A percentile compares a stretch with the other conserved stretches of the same genome.
Conservation (phyloP, 768 basidiomycete species). For the Rhodotorula babjevae region DNA sequence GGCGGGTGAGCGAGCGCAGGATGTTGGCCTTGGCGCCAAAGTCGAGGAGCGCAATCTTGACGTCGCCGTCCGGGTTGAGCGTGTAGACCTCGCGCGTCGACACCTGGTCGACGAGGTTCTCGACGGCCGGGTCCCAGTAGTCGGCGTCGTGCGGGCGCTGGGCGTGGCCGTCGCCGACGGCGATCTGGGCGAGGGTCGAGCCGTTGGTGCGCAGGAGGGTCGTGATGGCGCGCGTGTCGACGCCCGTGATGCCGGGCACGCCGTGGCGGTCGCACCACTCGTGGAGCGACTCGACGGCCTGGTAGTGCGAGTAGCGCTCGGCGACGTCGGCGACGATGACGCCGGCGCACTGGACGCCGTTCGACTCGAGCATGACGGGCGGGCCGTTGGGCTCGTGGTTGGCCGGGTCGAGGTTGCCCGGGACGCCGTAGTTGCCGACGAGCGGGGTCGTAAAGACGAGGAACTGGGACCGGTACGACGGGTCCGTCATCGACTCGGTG, state of each 20-base stretch:
- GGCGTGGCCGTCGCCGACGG: conserved; percentile 67
- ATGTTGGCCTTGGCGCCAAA: conserved; percentile 99
- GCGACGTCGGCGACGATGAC: conserved; percentile 92
- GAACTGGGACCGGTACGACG: conserved; percentile 95
- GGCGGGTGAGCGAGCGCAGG: conserved; percentile 79
- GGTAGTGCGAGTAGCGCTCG: conserved; percentile 88
- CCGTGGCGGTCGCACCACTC: conserved; percentile 87
- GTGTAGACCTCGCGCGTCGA: conserved; percentile 79
- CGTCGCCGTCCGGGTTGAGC: conserved; percentile 77
- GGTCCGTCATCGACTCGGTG: conserved; percentile 99
- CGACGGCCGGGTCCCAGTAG: conserved; percentile 86
- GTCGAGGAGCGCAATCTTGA: conserved; percentile 91
- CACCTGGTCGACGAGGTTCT: conserved; percentile 89
- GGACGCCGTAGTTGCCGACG: conserved; percentile 98
- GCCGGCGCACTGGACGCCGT: conserved; percentile 82
- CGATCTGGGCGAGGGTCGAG: conserved; percentile 87
- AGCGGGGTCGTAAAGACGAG: conserved; percentile 97
- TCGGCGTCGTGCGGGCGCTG: conserved; percentile 61
- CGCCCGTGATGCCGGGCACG: conserved; percentile 90
- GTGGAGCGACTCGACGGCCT: conserved; percentile 84
- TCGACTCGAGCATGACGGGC: conserved; percentile 73
- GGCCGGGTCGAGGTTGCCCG: conserved; percentile 55
- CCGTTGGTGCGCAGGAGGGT: conserved; percentile 89
- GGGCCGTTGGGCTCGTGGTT: conserved; percentile 61
- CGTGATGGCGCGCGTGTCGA: conserved; percentile 96